Base-by-base conservation (phyloP, 345 rosid genomes). In the Euclidium syriacum region DNA sequence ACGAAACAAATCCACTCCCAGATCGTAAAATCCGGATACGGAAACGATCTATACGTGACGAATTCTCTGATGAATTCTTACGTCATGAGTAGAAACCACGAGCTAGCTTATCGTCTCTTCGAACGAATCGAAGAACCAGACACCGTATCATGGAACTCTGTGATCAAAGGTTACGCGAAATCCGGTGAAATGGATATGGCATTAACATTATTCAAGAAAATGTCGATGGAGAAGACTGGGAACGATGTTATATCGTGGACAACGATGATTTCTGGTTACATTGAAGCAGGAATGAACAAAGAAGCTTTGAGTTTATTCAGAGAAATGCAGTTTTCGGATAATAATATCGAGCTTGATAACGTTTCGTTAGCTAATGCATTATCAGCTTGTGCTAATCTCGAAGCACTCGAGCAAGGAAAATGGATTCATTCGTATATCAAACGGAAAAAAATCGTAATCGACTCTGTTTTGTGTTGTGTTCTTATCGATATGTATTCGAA, bases 401-500 rank as follows among this genome's bases (percentile, higher is more conserved):
- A 86, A 39, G 89, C 87, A 39, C 38, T 83, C 58, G 95, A 89
- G 34, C 87, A 81, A 73, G 96, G 96, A 62, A 79, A 81, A 70
- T 89, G 88, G 87, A 80, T 86, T 58, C 95, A 84, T 61, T 66
- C 78, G n/a, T 77, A 82, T 32, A 63, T 79, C 6, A 47, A 71
- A 7, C 73, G 57, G 52, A 50, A 2, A 23, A 41, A 66, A 26
- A 58, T 72, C 23, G 23, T 47, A 27, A 62, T 70, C 0, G 91
- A 89, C 51, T 62, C 78, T 10, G 60, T 80, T 12, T 57, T 89
- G 65, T 75, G 71, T 4, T 78, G 89, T 52, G 85, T 75, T 48
- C 82, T 89, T 18, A 75, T 76, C 15, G 85, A 83, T 67, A 89
- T 86, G 96, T 84, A 84, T 26, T 87, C 82, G 50, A 89, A 84